Evolutionary conservation across 768 basidiomycete genomes (phyloP).

Genomic region (Hemileccinum impolitum): DNA sequence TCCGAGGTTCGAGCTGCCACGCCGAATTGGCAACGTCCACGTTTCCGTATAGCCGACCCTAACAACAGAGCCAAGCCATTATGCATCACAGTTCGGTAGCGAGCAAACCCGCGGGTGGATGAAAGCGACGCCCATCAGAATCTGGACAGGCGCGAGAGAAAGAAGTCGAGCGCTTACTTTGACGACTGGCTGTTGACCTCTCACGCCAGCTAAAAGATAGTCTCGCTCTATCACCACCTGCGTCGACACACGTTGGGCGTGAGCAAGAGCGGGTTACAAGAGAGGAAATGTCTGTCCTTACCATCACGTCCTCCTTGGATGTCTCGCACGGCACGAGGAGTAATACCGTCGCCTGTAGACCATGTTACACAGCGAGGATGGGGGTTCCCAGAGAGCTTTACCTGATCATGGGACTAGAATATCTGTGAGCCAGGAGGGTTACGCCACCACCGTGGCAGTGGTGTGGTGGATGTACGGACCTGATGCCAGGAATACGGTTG

Average conservation of each 20-base stretch:
- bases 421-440: constrained; percentile 12
- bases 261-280: not conserved
- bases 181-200: constrained; percentile 64
- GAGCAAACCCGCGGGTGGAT: not conserved
- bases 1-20: constrained; percentile 79
- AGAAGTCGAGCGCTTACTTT: constrained; percentile 49
- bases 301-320: constrained; percentile 67
- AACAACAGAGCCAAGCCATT: not conserved
- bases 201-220: constrained; percentile 70
- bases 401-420: constrained; percentile 83
- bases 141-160: not conserved
- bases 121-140: not conserved
- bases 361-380: constrained; percentile 18
- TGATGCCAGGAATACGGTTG: constrained; percentile 82
- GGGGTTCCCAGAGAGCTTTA: constrained; percentile 19
- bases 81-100: not conserved
- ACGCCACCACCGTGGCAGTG: constrained; percentile 15
- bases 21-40: constrained; percentile 64
- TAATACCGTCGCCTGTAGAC: constrained; percentile 66
- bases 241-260: not conserved
- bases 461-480: constrained; percentile 42
- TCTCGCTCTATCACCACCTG: constrained; percentile 74
- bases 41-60: constrained; percentile 74
- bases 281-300: constrained; percentile 31
- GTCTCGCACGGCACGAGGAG: constrained; percentile 71